Evolutionary conservation across 805 yeast genomes (phyloP).

Genomic region (Monosporozyma yasuniensis): DNA sequence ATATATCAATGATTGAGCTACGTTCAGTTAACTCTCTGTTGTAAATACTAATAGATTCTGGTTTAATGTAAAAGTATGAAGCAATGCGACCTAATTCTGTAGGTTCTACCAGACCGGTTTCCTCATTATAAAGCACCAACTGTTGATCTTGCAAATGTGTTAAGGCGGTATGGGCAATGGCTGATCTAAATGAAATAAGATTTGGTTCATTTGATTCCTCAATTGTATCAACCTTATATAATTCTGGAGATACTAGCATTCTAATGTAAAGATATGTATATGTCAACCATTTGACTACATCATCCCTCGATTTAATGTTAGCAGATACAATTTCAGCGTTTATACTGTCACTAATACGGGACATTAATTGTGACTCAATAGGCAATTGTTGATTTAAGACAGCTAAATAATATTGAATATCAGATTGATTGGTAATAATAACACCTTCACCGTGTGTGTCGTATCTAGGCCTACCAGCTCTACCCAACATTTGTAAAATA

Average conservation of each 20-base stretch:
- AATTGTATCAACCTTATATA: slow-evolving; percentile 44
- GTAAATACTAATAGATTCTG: slow-evolving; percentile 63
- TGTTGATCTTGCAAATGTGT: slow-evolving; percentile 44
- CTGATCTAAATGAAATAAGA: slow-evolving; percentile 47
- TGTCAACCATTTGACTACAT: slow-evolving; percentile 74
- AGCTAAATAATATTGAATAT: slow-evolving; percentile 81
- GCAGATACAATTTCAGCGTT: slow-evolving; percentile 87
- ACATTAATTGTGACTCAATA: slow-evolving; percentile 78
- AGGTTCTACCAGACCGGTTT: slow-evolving; percentile 39
- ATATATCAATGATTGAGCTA: slow-evolving; percentile 60
- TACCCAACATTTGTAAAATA: slow-evolving; percentile 91
- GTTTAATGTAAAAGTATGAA: slow-evolving; percentile 74
- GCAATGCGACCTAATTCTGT: slow-evolving; percentile 79
- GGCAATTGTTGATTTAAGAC: slow-evolving; percentile 87
- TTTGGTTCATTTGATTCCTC: slow-evolving; percentile 46
- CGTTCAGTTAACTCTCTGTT: slow-evolving; percentile 54
- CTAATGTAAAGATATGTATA: slow-evolving; percentile 72
- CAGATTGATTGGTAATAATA: slow-evolving; percentile 78
- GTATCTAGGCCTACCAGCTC: slow-evolving; percentile 95
- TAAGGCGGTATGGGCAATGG: slow-evolving; percentile 72
- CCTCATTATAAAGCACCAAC: slow-evolving; percentile 50
- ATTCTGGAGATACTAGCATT: slow-evolving; percentile 61
- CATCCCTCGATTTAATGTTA: slow-evolving; percentile 46
- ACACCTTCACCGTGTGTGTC: slow-evolving; percentile 92
- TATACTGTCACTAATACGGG: slow-evolving; percentile 58